Evolutionary conservation across 1,284 basidiomycete species (phyloP), one percentile per base, ranked within the genome.

Genomic region (Cryptococcus deneoformans): DNA sequence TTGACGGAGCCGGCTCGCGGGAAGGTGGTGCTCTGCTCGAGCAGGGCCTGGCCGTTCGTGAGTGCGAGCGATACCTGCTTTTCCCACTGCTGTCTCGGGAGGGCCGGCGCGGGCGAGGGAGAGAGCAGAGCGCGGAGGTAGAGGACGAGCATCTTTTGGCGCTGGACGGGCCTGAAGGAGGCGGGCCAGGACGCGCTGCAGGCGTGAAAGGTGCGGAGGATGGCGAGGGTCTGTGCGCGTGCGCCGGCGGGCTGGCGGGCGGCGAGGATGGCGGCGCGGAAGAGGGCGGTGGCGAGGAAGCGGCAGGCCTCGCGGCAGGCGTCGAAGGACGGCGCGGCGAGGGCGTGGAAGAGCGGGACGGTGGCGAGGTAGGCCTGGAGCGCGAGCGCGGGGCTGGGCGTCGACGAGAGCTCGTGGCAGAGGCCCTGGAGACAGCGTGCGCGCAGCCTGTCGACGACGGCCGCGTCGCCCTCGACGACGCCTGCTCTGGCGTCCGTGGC

Each of bases 1-100:
- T 98, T 97, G 55, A 85, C 80, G 65, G 91, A 82, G 2, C 92
- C 92, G 0, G 94, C 92, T 42, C 80, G 82, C 6, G 95, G 95
- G 71, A 99, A 95, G 0, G 69, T 77, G 0, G 90, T 92, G 53
- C 84, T 84, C 2, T 82, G 80, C 52, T 77, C 82, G 29, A 94
- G 73, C 46, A 92, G 79, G 1, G 82, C 80, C 36, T 85, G 83
- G 56, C 88, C 89, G 58, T 87, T 85, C 16, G 83, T 81, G n/a
- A 89, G 80, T 12, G 87, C 81, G 0, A 83, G 20, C 20, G 20
- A 20, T 20, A 20, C 20, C 20, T 84, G 83, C 36, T 80, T 20
- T 20, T 20, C 20, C 20, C 20, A 20, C 20, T 20, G 20, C 20
- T 20, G 20, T 20, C 20, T 20, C 20, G 20, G 20, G 20, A 20